Percentiles rank a stretch among this genome's conserved stretches.
Evolutionary conservation across 192 early-diverging fungal genomes (phyloP).

Genomic region (Backusella psychrophila): DNA sequence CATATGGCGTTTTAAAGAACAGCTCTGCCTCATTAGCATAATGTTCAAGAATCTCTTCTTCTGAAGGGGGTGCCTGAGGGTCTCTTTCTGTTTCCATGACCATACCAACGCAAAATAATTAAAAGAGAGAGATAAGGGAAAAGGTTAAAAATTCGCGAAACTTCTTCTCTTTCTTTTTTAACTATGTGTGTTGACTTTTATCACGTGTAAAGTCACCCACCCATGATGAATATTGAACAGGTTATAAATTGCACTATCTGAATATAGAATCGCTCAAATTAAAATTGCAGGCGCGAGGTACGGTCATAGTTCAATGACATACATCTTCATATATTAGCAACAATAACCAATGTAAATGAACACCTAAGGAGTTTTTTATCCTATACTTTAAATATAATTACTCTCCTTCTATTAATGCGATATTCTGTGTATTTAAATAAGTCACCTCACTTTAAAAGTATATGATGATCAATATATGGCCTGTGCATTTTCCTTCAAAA

Average conservation of each 20-base stretch:
- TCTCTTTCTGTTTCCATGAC: neutral
- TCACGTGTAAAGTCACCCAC: neutral
- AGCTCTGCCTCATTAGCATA: neutral
- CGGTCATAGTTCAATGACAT: too few species aligned
- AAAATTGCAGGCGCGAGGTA: too few species aligned
- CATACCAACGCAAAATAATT: neutral
- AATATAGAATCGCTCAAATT: neutral
- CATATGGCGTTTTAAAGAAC: neutral
- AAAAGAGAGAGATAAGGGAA: neutral
- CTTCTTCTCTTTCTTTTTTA: neutral
- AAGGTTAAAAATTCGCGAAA: neutral
- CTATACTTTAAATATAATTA: too few species aligned
- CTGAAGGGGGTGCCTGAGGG: neutral
- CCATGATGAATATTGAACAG: neutral
- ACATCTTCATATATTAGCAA: too few species aligned
- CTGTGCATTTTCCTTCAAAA: too few species aligned
- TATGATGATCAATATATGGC: too few species aligned
- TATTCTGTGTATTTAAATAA: too few species aligned
- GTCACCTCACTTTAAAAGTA: too few species aligned
- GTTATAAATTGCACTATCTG: neutral
- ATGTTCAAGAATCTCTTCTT: slow-evolving; percentile 3
- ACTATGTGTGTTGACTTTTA: neutral
- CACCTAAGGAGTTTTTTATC: too few species aligned
- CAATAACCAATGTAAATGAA: too few species aligned
- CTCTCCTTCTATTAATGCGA: too few species aligned